phyloP scores from a whole-genome alignment of 345 rosid genomes.

The Moringa oleifera region DNA sequence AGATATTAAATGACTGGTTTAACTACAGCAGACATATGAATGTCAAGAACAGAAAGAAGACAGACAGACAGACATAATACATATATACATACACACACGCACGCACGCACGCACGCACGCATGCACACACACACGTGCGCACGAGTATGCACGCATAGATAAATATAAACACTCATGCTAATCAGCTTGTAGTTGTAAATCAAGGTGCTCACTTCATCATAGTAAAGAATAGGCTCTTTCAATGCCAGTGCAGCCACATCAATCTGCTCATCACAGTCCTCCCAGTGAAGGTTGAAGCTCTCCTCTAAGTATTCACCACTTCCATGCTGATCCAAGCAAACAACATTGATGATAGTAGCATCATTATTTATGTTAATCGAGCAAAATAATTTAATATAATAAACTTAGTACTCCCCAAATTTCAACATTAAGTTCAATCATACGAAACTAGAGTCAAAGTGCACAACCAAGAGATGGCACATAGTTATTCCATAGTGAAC shows the following conservation, averaged over 20 bases:
- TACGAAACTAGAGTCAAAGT: no score
- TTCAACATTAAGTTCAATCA: not conserved
- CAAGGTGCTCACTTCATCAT: constrained; percentile 65
- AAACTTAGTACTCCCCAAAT: constrained; percentile 1
- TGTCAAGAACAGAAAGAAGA: constrained; percentile 7
- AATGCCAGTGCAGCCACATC: constrained; percentile 66
- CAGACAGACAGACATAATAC: no score
- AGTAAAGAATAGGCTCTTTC: constrained; percentile 96
- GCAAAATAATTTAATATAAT: no score
- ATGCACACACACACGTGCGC: not conserved
- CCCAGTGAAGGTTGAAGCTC: constrained; percentile 51
- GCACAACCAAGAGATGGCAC: no score
- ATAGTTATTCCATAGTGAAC: not conserved
- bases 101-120: no score
- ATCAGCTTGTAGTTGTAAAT: not conserved
- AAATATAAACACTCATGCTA: no score
- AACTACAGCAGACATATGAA: constrained; percentile 7
- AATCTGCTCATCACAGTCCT: constrained; percentile 71
- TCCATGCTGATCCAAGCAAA: constrained; percentile 27
- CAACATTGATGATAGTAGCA: no score
- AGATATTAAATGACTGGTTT: constrained; percentile 17
- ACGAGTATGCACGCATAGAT: not conserved
- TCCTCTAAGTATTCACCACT: constrained; percentile 19
- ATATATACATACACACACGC: no score
- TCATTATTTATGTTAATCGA: no score